Conservation (phyloP, 1,284 basidiomycete species). For the Boletus sp. region DNA sequence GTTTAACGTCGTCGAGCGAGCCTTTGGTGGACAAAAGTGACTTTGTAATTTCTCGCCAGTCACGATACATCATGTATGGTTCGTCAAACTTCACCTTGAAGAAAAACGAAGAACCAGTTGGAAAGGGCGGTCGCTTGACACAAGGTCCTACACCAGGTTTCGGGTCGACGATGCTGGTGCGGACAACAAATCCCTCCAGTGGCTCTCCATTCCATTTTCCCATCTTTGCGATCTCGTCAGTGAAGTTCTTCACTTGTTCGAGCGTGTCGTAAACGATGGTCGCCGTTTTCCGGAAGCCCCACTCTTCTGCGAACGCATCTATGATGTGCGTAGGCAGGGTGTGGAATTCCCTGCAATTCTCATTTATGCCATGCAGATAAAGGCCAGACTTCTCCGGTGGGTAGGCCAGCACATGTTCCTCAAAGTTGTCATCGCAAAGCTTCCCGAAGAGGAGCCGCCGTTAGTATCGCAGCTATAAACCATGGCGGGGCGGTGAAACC, state of each 20-base stretch:
- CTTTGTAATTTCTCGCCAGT: conserved; percentile 95
- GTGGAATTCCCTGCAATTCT: conserved; percentile 64
- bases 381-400: conserved; percentile 82
- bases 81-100: conserved; percentile 99
- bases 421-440: conserved; percentile 97
- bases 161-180: conserved; percentile 58
- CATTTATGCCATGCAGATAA: conserved; percentile 91
- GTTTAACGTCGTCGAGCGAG: conserved; percentile 29
- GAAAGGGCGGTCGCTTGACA: conserved; percentile 59
- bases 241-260: conserved; percentile 70
- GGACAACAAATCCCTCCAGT: conserved; percentile 96
- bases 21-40: conserved; percentile 49
- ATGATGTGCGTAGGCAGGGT: conserved; percentile 72
- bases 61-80: conserved; percentile 97
- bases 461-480: not conserved
- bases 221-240: conserved; percentile 59
- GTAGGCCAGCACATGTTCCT: conserved; percentile 94
- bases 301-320: conserved; percentile 79
- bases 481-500: conserved; percentile 17
- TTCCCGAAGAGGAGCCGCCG: conserved; percentile 30
- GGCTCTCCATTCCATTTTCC: conserved; percentile 83
- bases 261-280: conserved; percentile 62
- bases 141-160: conserved; percentile 29
- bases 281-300: conserved; percentile 82
- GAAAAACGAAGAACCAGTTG: conserved; percentile 84